Conservation (phyloP, 148 eudicot species). For the Dianthus caryophyllus region DNA sequence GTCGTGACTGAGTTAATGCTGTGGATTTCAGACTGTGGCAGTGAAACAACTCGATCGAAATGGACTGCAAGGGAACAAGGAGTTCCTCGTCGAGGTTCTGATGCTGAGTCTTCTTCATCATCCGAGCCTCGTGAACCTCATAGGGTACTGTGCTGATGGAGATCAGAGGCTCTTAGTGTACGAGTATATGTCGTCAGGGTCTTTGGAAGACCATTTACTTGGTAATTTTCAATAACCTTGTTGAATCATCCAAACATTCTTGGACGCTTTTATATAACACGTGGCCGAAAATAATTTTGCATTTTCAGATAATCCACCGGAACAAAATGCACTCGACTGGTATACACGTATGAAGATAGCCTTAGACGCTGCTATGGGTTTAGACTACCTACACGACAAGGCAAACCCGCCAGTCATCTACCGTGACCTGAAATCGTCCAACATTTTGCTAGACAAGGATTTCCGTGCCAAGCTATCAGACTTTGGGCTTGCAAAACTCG, state of each 20-base stretch:
- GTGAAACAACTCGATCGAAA: constrained; percentile 68
- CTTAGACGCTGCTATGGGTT: constrained; percentile 45
- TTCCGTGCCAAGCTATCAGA: constrained; percentile 52
- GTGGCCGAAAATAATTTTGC: constrained; percentile 4
- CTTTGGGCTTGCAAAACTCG: constrained; percentile 56
- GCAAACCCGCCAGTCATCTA: constrained; percentile 52
- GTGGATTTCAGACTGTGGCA: constrained; percentile 42
- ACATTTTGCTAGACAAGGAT: constrained; percentile 44
- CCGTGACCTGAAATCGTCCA: constrained; percentile 52
- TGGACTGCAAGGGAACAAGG: constrained; percentile 66
- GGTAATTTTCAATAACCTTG: constrained; percentile 38
- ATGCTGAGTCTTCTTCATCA: constrained; percentile 71
- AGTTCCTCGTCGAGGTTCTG: constrained; percentile 66
- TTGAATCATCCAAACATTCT: not conserved
- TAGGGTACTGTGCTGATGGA: constrained; percentile 63
- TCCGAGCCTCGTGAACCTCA: constrained; percentile 55
- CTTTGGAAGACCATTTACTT: constrained; percentile 46
- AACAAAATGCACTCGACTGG: constrained; percentile 42
- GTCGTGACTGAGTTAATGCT: not conserved
- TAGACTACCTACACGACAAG: constrained; percentile 48
- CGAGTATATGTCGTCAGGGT: constrained; percentile 45
- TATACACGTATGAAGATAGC: constrained; percentile 47
- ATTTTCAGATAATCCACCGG: constrained; percentile 29
- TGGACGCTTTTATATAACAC: not conserved
- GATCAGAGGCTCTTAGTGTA: constrained; percentile 51